Conservation (phyloP, 257 asterid genomes). For the Lantana camara region DNA sequence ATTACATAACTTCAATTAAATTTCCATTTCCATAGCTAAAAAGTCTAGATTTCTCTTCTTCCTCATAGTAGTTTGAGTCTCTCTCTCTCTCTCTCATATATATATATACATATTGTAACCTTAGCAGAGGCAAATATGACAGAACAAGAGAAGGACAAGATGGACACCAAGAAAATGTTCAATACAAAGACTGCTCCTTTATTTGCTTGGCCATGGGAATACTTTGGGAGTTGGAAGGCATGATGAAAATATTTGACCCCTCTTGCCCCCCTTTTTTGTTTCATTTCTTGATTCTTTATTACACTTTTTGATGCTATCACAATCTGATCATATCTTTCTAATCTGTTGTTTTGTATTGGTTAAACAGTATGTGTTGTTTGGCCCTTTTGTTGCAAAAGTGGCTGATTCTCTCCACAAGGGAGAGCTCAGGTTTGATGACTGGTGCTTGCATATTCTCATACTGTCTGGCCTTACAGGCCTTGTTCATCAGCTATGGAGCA, state of each 20-base stretch:
- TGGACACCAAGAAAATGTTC: conserved; percentile 31
- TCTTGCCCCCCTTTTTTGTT: not conserved
- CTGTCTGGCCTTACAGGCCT: conserved; percentile 58
- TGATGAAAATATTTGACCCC: conserved; percentile 2
- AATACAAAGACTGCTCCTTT: conserved; percentile 49
- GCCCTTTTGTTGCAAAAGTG: conserved; percentile 70
- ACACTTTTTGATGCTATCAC: not conserved
- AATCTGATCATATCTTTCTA: conserved; percentile 21
- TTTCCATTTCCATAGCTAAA: no score
- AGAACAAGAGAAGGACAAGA: conserved; percentile 17
- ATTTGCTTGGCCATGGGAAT: conserved; percentile 94
- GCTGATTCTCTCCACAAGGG: conserved; percentile 42
- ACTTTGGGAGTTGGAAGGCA: conserved; percentile 70
- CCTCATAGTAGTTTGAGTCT: no score
- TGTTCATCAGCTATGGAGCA: conserved; percentile 76
- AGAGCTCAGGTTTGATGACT: conserved; percentile 40
- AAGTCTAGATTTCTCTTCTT: not conserved
- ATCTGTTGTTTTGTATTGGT: conserved; percentile 2
- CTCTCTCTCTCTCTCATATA: no score
- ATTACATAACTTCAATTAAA: no score
- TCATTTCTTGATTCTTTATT: not conserved
- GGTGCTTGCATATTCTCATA: conserved; percentile 76
- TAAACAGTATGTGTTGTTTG: conserved; percentile 65
- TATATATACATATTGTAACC: no score
- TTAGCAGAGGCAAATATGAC: not conserved